A percentile compares a stretch with the other conserved stretches of the same genome.
phyloP scores from a whole-genome alignment of 2,329 filamentous ascomycete species.

The Hypoxylon sp. region DNA sequence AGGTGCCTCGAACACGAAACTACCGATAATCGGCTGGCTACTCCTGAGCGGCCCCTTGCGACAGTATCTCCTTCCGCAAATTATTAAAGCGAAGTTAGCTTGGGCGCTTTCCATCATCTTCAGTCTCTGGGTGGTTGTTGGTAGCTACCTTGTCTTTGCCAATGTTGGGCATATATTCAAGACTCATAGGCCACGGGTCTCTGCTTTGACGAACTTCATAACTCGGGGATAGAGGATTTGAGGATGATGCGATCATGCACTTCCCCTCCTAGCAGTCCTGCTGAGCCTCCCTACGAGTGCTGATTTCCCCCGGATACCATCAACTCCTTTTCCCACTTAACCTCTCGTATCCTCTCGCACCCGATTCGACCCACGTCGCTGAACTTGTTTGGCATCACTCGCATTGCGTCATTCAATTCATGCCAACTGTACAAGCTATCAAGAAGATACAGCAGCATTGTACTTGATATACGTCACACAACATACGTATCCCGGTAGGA shows the following conservation, averaged over 20 bases:
- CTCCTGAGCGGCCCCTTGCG: slow-evolving; percentile 60
- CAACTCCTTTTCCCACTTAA: not conserved
- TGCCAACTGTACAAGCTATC: not conserved
- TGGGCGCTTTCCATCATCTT: slow-evolving; percentile 64
- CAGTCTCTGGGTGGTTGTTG: slow-evolving; percentile 65
- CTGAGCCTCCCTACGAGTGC: not conserved
- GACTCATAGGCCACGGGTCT: slow-evolving; percentile 28
- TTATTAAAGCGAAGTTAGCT: slow-evolving; percentile 62
- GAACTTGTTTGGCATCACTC: slow-evolving; percentile 1
- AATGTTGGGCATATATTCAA: slow-evolving; percentile 60
- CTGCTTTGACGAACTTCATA: slow-evolving; percentile 16
- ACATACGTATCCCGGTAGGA: slow-evolving; percentile 4
- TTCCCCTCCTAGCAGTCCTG: not conserved
- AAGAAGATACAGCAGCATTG: not conserved
- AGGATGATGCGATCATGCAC: not conserved
- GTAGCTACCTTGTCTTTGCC: slow-evolving; percentile 65
- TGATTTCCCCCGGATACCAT: not conserved
- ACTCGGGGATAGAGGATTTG: slow-evolving; percentile 19
- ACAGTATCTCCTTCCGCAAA: slow-evolving; percentile 54
- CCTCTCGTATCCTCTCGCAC: slow-evolving; percentile 2
- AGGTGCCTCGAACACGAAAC: slow-evolving; percentile 39
- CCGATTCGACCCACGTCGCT: not conserved
- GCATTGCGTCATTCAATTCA: not conserved
- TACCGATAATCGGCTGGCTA: slow-evolving; percentile 63
- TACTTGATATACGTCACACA: slow-evolving; percentile 6